Base-by-base conservation (phyloP, 345 rosid species). In the Xanthoceras sorbifolium region DNA sequence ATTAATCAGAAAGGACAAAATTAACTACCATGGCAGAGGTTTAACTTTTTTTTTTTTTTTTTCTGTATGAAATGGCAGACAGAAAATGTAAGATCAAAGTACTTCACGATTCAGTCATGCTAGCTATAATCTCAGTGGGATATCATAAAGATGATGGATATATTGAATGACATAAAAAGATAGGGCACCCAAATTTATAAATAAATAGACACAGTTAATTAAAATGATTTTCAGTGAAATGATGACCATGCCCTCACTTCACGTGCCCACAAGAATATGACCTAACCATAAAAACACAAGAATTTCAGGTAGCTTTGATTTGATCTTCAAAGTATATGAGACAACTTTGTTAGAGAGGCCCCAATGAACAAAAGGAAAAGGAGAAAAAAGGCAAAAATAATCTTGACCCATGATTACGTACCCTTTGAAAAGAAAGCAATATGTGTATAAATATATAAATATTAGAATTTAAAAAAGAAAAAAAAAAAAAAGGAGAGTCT, bases 281-380 rank as follows among this genome's bases (percentile, higher is more conserved):
- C 67, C 71, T 78, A 70, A 77, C 62, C 59, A 71, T 64, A 69
- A 44, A 52, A 55, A 40, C 57, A 50, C 55, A 31, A 23, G 28
- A 71, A 75, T 72, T 77, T 72, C 62, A 75, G 72, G 79, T 78
- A 73, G 79, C 82, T 80, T 72, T 76, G 79, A 81, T 80, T 72
- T 76, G 77, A 72, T 78, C 75, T 79, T 73, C 71, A 75, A 75
- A 79, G 83, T 82, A 74, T 77, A 79, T 69, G 82, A 87, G 88
- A 87, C 90, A 89, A 79, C 92, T 89, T 89, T 89, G 84, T 78
- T 76, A 72, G 74, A 65, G 78, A 84, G 89, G 90, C 28, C 90
- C 89, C 89, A 84, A 65, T 70, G 44, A 70, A 64, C 66, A 64
- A 86, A 85, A 85, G 79, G 54, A 63, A 86, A 85, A 81, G 79